Conservation (phyloP, 306 rosid species). For the Begonia masoniana region DNA sequence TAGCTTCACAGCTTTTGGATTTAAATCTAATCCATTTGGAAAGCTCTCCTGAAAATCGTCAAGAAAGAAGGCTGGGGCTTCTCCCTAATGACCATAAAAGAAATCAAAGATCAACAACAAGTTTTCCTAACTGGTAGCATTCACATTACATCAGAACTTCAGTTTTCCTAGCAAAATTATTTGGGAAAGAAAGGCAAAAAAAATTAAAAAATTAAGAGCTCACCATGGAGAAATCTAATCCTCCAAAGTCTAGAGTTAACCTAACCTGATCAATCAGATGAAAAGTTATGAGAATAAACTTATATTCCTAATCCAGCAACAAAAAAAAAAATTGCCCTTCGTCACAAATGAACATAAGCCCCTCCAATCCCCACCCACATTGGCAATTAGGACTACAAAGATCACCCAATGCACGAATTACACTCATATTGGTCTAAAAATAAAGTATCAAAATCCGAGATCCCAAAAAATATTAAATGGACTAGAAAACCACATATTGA, state of each 20-base stretch:
- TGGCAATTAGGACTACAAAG: too few relatives aligned
- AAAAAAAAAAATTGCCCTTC: conserved; percentile 9
- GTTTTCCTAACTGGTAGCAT: conserved; percentile 1
- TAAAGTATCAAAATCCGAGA: too few relatives aligned
- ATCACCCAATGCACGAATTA: too few relatives aligned
- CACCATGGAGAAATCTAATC: conserved; percentile 55
- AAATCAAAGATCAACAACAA: conserved; percentile 11
- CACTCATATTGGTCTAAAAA: too few relatives aligned
- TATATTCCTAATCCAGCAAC: conserved; percentile 28
- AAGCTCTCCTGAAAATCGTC: conserved; percentile 44
- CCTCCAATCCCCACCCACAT: too few relatives aligned
- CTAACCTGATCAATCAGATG: conserved; percentile 44
- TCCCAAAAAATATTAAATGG: too few relatives aligned
- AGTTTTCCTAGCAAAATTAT: conserved; percentile 4
- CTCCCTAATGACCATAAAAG: conserved; percentile 51
- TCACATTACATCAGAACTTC: neutral
- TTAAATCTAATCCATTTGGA: conserved; percentile 39
- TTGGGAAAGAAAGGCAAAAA: neutral
- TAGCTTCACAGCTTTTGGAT: conserved; percentile 31
- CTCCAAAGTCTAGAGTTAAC: conserved; percentile 20
- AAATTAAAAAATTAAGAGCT: conserved; percentile 16
- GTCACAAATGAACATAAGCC: too few relatives aligned
- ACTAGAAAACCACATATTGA: too few relatives aligned
- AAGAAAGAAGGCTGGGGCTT: conserved; percentile 69
- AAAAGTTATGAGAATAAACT: conserved; percentile 20